Percentiles rank a stretch among this genome's conserved stretches.
phyloP scores from a whole-genome alignment of 139 green algal species.

The Chlorella vulgaris region DNA sequence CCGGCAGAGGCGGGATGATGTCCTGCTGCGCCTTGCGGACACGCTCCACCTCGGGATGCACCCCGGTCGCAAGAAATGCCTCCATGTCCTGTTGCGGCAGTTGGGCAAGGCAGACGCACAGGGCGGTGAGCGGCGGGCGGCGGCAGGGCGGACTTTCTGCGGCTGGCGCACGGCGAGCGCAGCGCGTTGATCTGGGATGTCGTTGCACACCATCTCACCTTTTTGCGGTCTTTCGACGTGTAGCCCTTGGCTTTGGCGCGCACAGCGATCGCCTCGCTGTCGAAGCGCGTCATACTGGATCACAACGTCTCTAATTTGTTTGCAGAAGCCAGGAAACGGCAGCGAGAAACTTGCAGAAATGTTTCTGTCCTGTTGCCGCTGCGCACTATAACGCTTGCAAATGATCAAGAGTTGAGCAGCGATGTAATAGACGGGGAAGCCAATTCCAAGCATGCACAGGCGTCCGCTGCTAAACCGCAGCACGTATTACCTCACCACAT shows the following conservation, averaged over 20 bases:
- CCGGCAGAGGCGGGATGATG: slow-evolving; percentile 53
- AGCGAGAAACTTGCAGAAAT: too few species aligned
- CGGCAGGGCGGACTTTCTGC: neutral
- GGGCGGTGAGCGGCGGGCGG: neutral
- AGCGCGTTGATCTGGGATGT: neutral
- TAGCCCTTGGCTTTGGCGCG: slow-evolving; percentile 27
- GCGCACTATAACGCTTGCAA: too few species aligned
- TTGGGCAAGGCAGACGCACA: neutral
- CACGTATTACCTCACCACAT: too few species aligned
- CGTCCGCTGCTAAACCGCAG: too few species aligned
- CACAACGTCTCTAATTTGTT: too few species aligned
- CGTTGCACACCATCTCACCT: slow-evolving; percentile 4
- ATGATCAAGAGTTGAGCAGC: too few species aligned
- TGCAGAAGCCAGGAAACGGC: too few species aligned
- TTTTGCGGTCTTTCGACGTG: slow-evolving; percentile 15
- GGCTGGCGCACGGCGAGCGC: neutral
- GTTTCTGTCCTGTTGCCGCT: too few species aligned
- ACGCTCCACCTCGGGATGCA: slow-evolving; percentile 46
- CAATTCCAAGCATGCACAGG: too few species aligned
- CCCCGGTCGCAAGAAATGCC: slow-evolving; percentile 46
- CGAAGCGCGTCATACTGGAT: too few species aligned
- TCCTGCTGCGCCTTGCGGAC: slow-evolving; percentile 10
- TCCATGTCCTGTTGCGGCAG: slow-evolving; percentile 34
- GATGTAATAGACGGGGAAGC: too few species aligned
- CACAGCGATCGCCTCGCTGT: slow-evolving; percentile 37